Evolutionary conservation across 495 filamentous ascomycete genomes (phyloP).

Genomic region (Aspergillus sclerotiicarbonarius): DNA sequence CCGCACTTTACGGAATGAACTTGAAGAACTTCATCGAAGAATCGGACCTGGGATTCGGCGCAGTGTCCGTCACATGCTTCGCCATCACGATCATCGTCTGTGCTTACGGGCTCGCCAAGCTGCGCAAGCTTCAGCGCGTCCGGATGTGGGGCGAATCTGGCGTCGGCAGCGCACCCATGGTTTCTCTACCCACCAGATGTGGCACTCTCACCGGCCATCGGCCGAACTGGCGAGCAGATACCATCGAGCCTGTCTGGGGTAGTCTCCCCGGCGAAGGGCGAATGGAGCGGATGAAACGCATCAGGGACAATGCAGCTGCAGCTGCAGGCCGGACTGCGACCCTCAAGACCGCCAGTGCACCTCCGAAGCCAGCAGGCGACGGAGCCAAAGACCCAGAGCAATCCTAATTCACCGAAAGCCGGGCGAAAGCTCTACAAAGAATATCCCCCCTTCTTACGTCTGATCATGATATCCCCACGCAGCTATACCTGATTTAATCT

Average conservation of each 20-base stretch:
- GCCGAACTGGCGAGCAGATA: slow-evolving; percentile 47
- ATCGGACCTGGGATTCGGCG: slow-evolving; percentile 81
- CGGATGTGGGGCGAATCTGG: slow-evolving; percentile 72
- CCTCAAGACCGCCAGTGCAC: background rate
- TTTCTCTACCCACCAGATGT: slow-evolving; percentile 28
- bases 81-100: slow-evolving; percentile 73
- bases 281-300: slow-evolving; percentile 40
- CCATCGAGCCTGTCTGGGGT: slow-evolving; percentile 45
- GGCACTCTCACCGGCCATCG: slow-evolving; percentile 24
- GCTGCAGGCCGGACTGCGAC: slow-evolving; percentile 24
- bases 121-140: slow-evolving; percentile 83
- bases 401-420: background rate
- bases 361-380: background rate
- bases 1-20: slow-evolving; percentile 99
- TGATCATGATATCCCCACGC: background rate
- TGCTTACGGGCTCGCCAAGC: slow-evolving; percentile 73
- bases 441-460: background rate
- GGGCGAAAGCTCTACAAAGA: background rate
- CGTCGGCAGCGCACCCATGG: slow-evolving; percentile 33
- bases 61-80: slow-evolving; percentile 67
- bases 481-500: background rate
- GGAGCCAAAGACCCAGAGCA: background rate
- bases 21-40: slow-evolving; percentile 98
- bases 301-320: slow-evolving; percentile 36
- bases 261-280: slow-evolving; percentile 47